Evolutionary conservation across 371 early-diverging fungal genomes (phyloP).

Genomic region (Dichotomocladium elegans): DNA sequence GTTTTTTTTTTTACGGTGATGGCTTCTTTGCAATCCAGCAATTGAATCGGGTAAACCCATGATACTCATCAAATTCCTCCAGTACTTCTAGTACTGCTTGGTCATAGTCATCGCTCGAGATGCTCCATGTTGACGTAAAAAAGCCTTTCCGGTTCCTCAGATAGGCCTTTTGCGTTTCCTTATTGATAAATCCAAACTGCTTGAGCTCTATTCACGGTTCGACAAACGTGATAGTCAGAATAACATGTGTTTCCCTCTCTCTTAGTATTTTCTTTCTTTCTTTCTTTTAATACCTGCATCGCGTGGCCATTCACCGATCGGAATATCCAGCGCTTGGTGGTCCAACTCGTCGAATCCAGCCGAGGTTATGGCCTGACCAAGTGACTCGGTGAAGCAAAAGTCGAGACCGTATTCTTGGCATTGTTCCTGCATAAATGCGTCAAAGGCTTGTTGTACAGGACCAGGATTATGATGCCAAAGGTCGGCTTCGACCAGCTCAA

Average conservation of each 20-base stretch:
- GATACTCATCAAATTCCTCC: constrained; percentile 42
- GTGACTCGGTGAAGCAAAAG: constrained; percentile 24
- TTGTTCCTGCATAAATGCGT: constrained; percentile 31
- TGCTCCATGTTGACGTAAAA: constrained; percentile 34
- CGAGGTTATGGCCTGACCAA: constrained; percentile 16
- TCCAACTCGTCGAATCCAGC: constrained; percentile 22
- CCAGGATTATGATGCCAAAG: constrained; percentile 46
- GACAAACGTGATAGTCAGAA: not conserved
- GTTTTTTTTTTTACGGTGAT: not conserved
- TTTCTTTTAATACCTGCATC: constrained; percentile 24
- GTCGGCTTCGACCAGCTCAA: constrained; percentile 42
- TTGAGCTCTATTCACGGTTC: constrained; percentile 43
- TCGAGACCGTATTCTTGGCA: constrained; percentile 29
- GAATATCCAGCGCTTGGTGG: constrained; percentile 33
- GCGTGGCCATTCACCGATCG: constrained; percentile 47
- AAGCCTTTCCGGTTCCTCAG: constrained; percentile 33
- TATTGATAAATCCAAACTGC: constrained; percentile 50
- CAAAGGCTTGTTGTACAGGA: constrained; percentile 42
- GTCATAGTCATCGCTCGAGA: constrained; percentile 42
- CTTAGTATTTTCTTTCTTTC: too few relatives aligned
- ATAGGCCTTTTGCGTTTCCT: constrained; percentile 39
- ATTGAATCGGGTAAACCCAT: constrained; percentile 40
- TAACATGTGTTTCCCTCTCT: not conserved
- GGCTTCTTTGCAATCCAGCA: constrained; percentile 39
- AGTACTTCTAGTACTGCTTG: constrained; percentile 40